These are phyloP conservation scores for Trichomonas gallinae DNA, from an alignment of 208 protist species.

Conservation along the genomic window DNA sequence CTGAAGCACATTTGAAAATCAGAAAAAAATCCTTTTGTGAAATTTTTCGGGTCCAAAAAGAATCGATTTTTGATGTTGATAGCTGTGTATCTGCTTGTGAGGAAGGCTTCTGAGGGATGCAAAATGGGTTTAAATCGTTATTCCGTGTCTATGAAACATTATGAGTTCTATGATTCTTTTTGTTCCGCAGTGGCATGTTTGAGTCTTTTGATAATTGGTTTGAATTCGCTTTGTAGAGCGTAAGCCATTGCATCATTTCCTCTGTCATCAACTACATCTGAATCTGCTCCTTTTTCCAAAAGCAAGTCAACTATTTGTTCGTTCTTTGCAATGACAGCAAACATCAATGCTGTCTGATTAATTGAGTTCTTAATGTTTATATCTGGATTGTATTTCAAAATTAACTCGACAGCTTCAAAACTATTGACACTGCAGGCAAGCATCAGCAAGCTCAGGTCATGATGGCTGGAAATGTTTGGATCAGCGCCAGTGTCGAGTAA, in stretches of 20 bases:
- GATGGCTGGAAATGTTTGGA: neutral
- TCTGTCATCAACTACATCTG: neutral
- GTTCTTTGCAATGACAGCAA: neutral
- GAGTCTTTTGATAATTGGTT: neutral
- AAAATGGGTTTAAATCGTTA: no score
- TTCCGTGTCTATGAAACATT: no score
- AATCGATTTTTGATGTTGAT: no score
- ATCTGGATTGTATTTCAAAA: neutral
- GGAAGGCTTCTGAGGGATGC: no score
- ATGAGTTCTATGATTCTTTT: no score
- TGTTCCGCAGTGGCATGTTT: no score
- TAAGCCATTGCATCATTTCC: neutral
- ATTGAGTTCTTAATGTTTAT: neutral
- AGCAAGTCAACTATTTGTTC: neutral
- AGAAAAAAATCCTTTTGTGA: no score
- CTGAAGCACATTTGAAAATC: no score
- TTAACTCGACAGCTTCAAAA: neutral
- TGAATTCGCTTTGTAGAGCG: neutral
- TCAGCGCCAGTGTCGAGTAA: neutral
- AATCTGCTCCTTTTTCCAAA: neutral
- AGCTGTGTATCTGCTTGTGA: no score
- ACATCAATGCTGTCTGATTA: neutral
- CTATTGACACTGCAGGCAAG: neutral
- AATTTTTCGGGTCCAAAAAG: no score
- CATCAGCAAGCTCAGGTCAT: neutral